Evolutionary conservation across 495 filamentous ascomycete genomes (phyloP), one percentile per base, ranked within the genome.

Genomic region (Aspergillus mulundensis): DNA sequence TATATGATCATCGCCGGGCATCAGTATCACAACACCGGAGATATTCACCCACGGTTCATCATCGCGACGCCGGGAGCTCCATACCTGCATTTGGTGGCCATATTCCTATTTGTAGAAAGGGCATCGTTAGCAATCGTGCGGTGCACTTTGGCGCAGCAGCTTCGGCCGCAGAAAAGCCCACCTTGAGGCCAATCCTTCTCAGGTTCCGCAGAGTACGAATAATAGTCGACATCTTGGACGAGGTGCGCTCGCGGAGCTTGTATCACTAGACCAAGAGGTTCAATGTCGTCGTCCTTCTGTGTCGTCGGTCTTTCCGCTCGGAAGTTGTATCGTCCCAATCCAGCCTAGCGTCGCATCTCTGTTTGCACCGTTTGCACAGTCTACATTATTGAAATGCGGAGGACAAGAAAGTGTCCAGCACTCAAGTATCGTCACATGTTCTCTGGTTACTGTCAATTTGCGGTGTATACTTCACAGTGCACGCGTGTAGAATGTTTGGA

Each of bases 71-170:
- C 50, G 59, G 58, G 44, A 48, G 54, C 21, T 61, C 57, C 76
- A 70, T 86, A 96, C 91, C 76, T 92, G 85, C 82, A 98, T 84
- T 78, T 98, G 94, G 71, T 92, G 88, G 72, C 75, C 87, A 77
- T 85, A 91, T 65, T 95, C 88, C 91, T 95, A 66, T 43, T 38
- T 32, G 44, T 42, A 47, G 54, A 47, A 57, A 54, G 25, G 32
- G 42, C n/a, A n/a, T n/a, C 50, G 71, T 75, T 71, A 78, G 74
- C 63, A 61, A 50, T 50, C 48, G 19, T 50, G 48, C 34, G 20
- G 32, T 34, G 16, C 38, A 20, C n/a, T 25, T 24, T 39, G 34
- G 45, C 30, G 10, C 25, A 12, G 15, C 15, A 3, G 7, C 12
- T 25, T 24, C 32, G 30, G 3, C 39, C 7, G n/a, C 11, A 19